A percentile compares a stretch with the other conserved stretches of the same genome.
Evolutionary conservation across 345 rosid species (phyloP).

Genomic region (Arabidopsis arenosa): DNA sequence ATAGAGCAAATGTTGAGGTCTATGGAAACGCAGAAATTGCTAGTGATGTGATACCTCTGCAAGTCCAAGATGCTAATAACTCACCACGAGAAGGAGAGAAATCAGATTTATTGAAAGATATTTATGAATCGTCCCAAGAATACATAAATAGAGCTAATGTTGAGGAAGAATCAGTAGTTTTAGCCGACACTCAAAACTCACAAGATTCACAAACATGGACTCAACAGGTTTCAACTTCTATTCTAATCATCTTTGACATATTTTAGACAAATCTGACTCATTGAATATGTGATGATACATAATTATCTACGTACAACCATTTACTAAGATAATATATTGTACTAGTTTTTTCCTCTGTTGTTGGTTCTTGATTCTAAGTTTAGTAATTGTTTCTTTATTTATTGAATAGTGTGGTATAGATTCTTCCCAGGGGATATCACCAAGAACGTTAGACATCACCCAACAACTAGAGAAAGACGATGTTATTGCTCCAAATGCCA

Average conservation of each 20-base stretch:
- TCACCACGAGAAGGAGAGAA: neutral
- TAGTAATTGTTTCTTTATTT: neutral
- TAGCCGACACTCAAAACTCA: conserved; percentile 2
- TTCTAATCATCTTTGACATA: conserved; percentile 12
- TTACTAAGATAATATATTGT: neutral
- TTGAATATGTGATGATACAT: neutral
- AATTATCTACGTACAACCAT: neutral
- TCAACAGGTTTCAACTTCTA: conserved; percentile 32
- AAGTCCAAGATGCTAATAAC: conserved; percentile 11
- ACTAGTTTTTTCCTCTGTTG: neutral
- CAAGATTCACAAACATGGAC: conserved; percentile 33
- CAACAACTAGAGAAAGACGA: conserved; percentile 24
- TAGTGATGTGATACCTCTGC: conserved; percentile 2
- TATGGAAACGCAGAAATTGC: neutral
- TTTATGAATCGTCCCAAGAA: conserved; percentile 11
- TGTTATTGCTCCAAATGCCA: neutral
- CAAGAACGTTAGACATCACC: conserved; percentile 19
- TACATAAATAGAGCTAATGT: neutral
- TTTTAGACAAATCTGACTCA: neutral
- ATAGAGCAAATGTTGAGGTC: neutral
- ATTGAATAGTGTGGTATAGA: neutral
- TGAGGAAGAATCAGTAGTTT: conserved; percentile 18
- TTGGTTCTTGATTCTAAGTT: conserved; percentile 21
- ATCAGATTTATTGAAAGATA: neutral
- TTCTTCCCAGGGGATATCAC: conserved; percentile 21